Conservation (phyloP, 176 grass and related monocot species). For the Neostapfia colusana region DNA sequence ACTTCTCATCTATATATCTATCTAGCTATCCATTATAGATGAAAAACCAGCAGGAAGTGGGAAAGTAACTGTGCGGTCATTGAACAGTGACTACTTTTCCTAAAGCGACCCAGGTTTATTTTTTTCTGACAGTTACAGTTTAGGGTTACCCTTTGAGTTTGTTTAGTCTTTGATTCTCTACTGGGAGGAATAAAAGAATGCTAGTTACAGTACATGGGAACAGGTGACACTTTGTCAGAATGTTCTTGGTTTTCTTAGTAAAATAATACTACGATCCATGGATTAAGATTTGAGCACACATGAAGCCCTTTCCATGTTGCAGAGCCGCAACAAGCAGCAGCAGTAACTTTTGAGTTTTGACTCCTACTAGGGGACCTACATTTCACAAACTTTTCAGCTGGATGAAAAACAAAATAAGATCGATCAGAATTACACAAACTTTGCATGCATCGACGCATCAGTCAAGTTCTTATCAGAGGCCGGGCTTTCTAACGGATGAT, state of each 20-base stretch:
- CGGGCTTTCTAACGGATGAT: too few relatives aligned
- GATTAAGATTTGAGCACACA: conserved; percentile 22
- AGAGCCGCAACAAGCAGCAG: not conserved
- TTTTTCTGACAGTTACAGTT: not conserved
- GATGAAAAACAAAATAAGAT: too few relatives aligned
- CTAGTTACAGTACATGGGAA: not conserved
- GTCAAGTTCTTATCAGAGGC: not conserved
- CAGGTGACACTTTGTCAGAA: conserved; percentile 46
- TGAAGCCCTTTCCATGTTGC: conserved; percentile 5
- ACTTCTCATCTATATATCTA: not conserved
- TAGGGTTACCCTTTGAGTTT: not conserved
- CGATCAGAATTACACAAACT: too few relatives aligned
- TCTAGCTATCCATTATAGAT: not conserved
- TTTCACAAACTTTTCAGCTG: not conserved
- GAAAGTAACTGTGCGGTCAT: not conserved
- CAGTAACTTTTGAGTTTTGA: conserved; percentile 41
- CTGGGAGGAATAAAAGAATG: not conserved
- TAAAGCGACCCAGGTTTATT: not conserved
- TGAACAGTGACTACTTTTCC: not conserved
- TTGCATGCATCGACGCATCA: too few relatives aligned
- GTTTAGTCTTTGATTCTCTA: conserved; percentile 14
- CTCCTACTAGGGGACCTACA: not conserved
- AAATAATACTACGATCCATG: not conserved
- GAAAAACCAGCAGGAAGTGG: conserved; percentile 7
- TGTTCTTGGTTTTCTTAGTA: conserved; percentile 30